These are phyloP conservation scores for Astragalus membranaceus DNA, from an alignment of 306 rosid genomes.

Conservation along the genomic window DNA sequence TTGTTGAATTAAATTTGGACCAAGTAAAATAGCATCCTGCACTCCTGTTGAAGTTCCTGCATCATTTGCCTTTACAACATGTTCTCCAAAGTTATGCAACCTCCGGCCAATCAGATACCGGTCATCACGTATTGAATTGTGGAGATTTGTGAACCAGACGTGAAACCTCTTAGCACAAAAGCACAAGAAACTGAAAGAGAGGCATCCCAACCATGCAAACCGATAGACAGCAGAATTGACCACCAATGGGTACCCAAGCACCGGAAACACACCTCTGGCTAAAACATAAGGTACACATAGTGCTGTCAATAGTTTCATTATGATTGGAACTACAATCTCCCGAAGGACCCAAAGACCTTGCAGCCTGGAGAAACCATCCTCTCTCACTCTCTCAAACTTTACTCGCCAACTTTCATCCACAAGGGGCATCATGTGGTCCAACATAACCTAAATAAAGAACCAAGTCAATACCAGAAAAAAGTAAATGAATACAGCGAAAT, in stretches of 20 bases:
- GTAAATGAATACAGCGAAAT: not conserved
- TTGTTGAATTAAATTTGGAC: slow-evolving; percentile 27
- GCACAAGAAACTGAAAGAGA: slow-evolving; percentile 68
- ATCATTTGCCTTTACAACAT: slow-evolving; percentile 32
- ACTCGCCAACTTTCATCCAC: slow-evolving; percentile 92
- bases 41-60: slow-evolving; percentile 29
- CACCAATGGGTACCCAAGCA: slow-evolving; percentile 84
- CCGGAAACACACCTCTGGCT: slow-evolving; percentile 92
- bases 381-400: slow-evolving; percentile 94
- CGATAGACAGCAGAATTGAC: slow-evolving; percentile 96
- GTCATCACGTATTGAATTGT: slow-evolving; percentile 92
- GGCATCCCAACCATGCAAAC: slow-evolving; percentile 98
- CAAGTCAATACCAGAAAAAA: slow-evolving; percentile 17
- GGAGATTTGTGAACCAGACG: slow-evolving; percentile 98
- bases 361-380: slow-evolving; percentile 93
- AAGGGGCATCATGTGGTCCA: slow-evolving; percentile 98
- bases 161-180: slow-evolving; percentile 95
- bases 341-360: slow-evolving; percentile 97
- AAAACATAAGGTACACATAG: slow-evolving; percentile 87
- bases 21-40: slow-evolving; percentile 27
- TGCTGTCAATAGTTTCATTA: slow-evolving; percentile 90
- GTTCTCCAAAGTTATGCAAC: slow-evolving; percentile 92
- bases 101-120: slow-evolving; percentile 89
- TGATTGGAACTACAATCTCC: slow-evolving; percentile 90
- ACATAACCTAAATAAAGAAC: slow-evolving; percentile 63